Conservation (phyloP, 140 eudicot genomes). For the Oenanthe javanica region DNA sequence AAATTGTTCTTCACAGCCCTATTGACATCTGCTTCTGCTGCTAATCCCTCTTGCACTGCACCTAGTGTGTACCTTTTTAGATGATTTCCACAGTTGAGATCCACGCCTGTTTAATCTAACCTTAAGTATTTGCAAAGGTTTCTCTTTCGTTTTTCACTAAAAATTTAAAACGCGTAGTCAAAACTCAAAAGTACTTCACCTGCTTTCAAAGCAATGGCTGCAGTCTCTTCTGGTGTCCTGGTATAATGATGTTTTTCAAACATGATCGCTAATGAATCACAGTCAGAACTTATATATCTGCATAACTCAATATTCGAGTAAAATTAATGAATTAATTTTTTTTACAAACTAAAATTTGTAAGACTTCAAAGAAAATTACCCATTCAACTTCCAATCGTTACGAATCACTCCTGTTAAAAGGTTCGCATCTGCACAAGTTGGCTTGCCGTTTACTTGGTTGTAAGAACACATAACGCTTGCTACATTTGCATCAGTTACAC, state of each 20-base stretch:
- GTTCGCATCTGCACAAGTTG: slow-evolving; percentile 64
- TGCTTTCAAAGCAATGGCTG: slow-evolving; percentile 59
- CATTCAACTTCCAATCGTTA: slow-evolving; percentile 70
- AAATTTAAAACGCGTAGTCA: neutral
- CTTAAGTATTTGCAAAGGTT: neutral
- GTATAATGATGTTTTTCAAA: slow-evolving; percentile 58
- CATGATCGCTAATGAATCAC: slow-evolving; percentile 76
- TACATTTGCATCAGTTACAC: slow-evolving; percentile 78
- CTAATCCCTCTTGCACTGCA: slow-evolving; percentile 54
- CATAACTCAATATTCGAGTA: slow-evolving; percentile 3
- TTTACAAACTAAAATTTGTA: neutral
- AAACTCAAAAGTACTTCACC: slow-evolving; percentile 26
- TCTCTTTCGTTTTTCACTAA: neutral
- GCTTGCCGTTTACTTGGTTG: slow-evolving; percentile 68
- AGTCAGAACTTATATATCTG: slow-evolving; percentile 89
- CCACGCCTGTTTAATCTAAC: slow-evolving; percentile 47
- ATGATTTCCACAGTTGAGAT: slow-evolving; percentile 77
- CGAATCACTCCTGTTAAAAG: slow-evolving; percentile 52
- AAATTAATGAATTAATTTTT: neutral
- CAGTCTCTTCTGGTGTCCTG: slow-evolving; percentile 65
- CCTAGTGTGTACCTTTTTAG: slow-evolving; percentile 43
- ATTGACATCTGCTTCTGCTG: slow-evolving; percentile 53
- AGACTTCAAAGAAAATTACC: slow-evolving; percentile 31
- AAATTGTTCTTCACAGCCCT: slow-evolving; percentile 71
- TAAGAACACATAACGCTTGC: slow-evolving; percentile 85